These are phyloP conservation scores for Colletotrichum sp. DNA, from an alignment of 2,329 filamentous ascomycete species.

Conservation along the genomic window DNA sequence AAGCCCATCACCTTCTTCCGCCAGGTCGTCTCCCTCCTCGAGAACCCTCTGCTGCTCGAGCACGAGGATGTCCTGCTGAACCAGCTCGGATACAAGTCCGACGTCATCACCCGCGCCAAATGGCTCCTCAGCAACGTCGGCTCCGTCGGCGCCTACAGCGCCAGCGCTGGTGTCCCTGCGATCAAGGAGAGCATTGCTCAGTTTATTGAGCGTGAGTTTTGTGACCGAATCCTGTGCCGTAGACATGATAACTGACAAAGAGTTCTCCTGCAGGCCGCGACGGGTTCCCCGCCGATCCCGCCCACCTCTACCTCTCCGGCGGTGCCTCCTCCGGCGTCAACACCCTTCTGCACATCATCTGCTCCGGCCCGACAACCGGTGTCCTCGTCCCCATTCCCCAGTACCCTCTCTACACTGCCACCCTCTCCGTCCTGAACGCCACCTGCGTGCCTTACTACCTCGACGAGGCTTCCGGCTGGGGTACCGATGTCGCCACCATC, in stretches of 20 bases:
- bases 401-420: conserved; percentile 97
- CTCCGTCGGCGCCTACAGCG: conserved; percentile 95
- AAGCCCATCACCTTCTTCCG: conserved; percentile 99
- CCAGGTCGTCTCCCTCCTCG: conserved; percentile 89
- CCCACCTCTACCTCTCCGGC: conserved; percentile 86
- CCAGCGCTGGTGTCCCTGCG: conserved; percentile 84
- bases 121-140: conserved; percentile 82
- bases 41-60: conserved; percentile 86
- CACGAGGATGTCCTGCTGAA: conserved; percentile 80
- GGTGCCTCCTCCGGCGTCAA: conserved; percentile 95
- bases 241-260: conserved; percentile 3
- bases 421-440: conserved; percentile 83
- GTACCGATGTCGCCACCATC: conserved; percentile 83
- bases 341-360: conserved; percentile 89
- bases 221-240: background rate
- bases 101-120: conserved; percentile 85
- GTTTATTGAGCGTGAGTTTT: conserved; percentile 80
- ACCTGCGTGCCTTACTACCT: conserved; percentile 92
- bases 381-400: conserved; percentile 93
- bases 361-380: conserved; percentile 75
- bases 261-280: conserved; percentile 67
- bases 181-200: conserved; percentile 90
- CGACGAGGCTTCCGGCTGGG: conserved; percentile 86
- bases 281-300: conserved; percentile 80
- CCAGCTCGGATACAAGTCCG: conserved; percentile 82